Evolutionary conservation across 1,284 basidiomycete genomes (phyloP), one percentile per base, ranked within the genome.

Genomic region (Ceratobasidium sp.): DNA sequence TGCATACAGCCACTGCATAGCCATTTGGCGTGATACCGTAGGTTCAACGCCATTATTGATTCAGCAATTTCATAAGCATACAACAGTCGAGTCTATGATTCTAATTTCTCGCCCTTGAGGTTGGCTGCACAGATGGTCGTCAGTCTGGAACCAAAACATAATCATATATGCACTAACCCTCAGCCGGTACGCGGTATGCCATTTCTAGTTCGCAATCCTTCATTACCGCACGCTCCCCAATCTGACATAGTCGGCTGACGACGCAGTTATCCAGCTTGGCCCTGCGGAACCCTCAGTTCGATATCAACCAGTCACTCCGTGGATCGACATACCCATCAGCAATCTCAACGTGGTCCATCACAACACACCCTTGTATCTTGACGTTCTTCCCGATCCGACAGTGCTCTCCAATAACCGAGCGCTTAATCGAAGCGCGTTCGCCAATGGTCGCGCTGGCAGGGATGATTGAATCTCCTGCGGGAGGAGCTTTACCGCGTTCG

Each of bases 191-290:
- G 79, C 95, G 93, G 79, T 93, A 97, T 0, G 95, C 94, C 5
- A 93, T 90, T 77, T 97, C 96, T 1, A 96, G 92, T 50, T 98
- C 90, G 81, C 95, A 97, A 73, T 92, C 90, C 73, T 89, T 88
- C 76, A 99, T 84, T 78, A 92, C 90, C 0, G 93, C 90, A 80
- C 93, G 94, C 51, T 87, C 86, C 8, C 96, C 95, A 17, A 99
- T 87, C 76, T 88, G 90, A 0, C 93, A 95, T 77, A 91, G 91
- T 74, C 89, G 90, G 17, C 96, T 94, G 1, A 99, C 84, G 63
- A 99, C 93, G 77, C 91, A 94, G 53, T 93, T 93, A 59, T 99
- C 97, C 5, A 99, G 84, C 81, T 95, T 96, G 19, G 91, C 95
- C 9, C 96, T 97, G 79, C 71, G 2, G 19, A 17, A 36, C 17